These are phyloP conservation scores for Moesziomyces aphidis DNA, from an alignment of 1,284 basidiomycete species.

Conservation along the genomic window DNA sequence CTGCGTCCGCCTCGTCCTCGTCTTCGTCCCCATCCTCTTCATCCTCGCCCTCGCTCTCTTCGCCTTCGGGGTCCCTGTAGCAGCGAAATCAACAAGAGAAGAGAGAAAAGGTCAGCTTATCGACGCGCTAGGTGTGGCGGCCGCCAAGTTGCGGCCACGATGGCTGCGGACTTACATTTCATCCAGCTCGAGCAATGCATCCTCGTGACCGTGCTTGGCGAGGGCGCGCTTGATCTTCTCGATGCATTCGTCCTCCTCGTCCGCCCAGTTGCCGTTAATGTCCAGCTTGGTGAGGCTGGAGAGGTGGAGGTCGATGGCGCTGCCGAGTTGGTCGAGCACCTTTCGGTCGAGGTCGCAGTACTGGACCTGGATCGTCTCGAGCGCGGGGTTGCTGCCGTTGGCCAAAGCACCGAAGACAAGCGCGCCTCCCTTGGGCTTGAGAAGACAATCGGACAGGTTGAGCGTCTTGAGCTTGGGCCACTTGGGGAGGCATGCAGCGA, in stretches of 20 bases:
- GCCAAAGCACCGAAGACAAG: conserved; percentile 57
- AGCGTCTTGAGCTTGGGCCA: conserved; percentile 82
- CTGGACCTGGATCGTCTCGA: conserved; percentile 60
- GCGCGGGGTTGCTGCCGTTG: conserved; percentile 51
- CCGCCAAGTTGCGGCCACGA: neutral
- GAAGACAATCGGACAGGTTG: conserved; percentile 91
- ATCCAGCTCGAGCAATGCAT: conserved; percentile 61
- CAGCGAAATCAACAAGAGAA: neutral
- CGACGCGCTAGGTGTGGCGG: too few species aligned
- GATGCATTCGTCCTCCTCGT: conserved; percentile 65
- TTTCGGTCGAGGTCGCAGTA: conserved; percentile 65
- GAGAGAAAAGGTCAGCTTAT: neutral
- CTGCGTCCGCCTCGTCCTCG: conserved; percentile 24
- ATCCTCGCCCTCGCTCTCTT: conserved; percentile 59
- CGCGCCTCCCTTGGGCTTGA: conserved; percentile 73
- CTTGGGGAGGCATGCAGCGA: conserved; percentile 76
- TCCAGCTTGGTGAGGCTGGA: conserved; percentile 54
- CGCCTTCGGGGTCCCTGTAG: conserved; percentile 61
- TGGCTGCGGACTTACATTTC: conserved; percentile 45
- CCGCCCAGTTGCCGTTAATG: conserved; percentile 67
- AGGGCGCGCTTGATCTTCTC: conserved; percentile 57
- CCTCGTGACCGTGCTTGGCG: conserved; percentile 55
- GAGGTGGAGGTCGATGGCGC: conserved; percentile 53
- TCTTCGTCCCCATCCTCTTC: conserved; percentile 49
- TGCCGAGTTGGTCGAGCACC: conserved; percentile 53